Base-by-base conservation (phyloP, 306 rosid genomes). In the Medicago lupulina region DNA sequence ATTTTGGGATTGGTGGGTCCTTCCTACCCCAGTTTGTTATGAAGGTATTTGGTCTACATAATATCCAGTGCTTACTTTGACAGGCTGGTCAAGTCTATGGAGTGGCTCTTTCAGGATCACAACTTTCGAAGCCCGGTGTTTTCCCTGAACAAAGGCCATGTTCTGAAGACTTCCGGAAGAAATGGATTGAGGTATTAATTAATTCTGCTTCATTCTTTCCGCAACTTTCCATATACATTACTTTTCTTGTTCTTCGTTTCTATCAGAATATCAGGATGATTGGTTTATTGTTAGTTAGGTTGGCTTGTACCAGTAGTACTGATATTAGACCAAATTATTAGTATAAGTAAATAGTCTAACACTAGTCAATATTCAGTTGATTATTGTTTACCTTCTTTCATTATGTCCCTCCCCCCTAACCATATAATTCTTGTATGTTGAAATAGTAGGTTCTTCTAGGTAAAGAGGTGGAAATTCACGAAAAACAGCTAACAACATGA, bases 61-160 rank as follows among this genome's bases (percentile, higher is more conserved):
- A 38, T 75, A 34, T 34, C 38, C 38, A 59, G 51, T 61, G 67
- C 68, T 81, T 79, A 69, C 73, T 70, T 38, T 86, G 76, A 81
- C 92, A 93, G 98, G 98, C 97, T 80, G 98, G 98, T 84, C 98
- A 93, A 79, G 90, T 93, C 47, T 93, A 93, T 79, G 96, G 96
- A 10, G 89, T 86, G 63, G 91, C 96, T 67, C 98, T 93, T 82
- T 87, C 91, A 59, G 97, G 87, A 76, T 79, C 91, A 54, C 91
- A 87, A 36, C 88, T 93, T 67, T 82, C 90, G 15, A 93, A 93
- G 86, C 85, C 96, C 2, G 90, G 90, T 73, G 74, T 85, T 71
- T 93, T 88, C 77, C 98, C 97, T 17, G 98, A 91, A 67, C 96
- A 82, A 86, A 86, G 88, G 81, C 82, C 77, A 5, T 88, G 92